Base-by-base conservation (phyloP, 2,329 filamentous ascomycete genomes). In the Capronia coronata region DNA sequence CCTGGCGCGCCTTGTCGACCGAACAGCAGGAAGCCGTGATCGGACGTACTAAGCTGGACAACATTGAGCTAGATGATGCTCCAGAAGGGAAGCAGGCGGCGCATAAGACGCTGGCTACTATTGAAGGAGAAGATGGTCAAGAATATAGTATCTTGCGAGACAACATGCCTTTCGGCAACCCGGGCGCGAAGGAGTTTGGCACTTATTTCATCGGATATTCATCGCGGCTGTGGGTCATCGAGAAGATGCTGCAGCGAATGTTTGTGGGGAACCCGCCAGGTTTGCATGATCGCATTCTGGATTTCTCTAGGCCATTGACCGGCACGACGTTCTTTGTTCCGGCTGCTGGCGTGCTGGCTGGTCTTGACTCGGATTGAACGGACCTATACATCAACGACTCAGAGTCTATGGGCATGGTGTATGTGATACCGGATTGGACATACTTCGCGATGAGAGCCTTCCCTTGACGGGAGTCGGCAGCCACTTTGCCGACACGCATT, bases 121-220 rank as follows among this genome's bases (percentile, higher is more conserved):
- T 81, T 30, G 70, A 74, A 38, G 74, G 76, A 48, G 71, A 74
- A 2, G 50, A 69, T 6, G 76, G 75, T 0, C 63, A 67, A 6
- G 77, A 80, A 61, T 65, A 75, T 53, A 71, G 69, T 29, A 78
- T 80, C 34, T 63, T 80, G 2, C 68, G 78, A 0, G 77, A 80
- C 49, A 81, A 80, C 53, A 80, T 80, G 78, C 77, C 78, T 0
- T 80, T 80, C 61, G 78, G 77, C 0, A 74, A 72, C 0, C 76
- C 77, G 0, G 73, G 69, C 0, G 60, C 67, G 0, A 70, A 68
- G 0, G 70, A 79, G 59, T 79, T 74, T 51, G 77, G 77, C 1
- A 80, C 77, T 0, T 80, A 80, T 61, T 80, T 79, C 46, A 78
- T 79, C 43, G 76, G 75, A 0, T 79, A 79, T 58, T 73, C 75